A percentile compares a stretch with the other conserved stretches of the same genome.
These are phyloP conservation scores for Fonsecaea pedrosoi DNA, from an alignment of 2,329 filamentous ascomycete species.

Conservation along the genomic window DNA sequence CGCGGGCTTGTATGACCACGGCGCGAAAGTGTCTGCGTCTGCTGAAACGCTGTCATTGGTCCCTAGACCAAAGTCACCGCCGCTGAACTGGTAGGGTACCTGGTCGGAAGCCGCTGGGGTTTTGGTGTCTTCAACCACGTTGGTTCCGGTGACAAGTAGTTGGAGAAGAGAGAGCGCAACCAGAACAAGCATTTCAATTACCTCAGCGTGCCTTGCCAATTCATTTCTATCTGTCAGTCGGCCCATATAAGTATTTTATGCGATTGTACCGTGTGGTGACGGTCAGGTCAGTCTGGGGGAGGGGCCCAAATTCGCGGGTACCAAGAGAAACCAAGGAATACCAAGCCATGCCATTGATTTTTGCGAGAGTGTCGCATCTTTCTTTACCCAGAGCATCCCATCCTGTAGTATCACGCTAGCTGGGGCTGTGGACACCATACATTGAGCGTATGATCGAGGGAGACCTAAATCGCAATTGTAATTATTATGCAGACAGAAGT, in stretches of 20 bases:
- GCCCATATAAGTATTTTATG: no score
- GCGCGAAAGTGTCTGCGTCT: not conserved
- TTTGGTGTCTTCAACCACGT: not conserved
- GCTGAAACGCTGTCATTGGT: not conserved
- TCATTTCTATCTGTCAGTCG: not conserved
- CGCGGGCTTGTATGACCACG: constrained; percentile 27
- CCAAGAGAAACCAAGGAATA: not conserved
- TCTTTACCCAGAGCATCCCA: not conserved
- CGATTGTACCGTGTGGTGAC: no score
- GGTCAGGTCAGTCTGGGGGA: no score
- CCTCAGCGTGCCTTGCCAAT: not conserved
- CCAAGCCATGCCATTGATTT: not conserved
- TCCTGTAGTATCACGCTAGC: no score
- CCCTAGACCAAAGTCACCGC: not conserved
- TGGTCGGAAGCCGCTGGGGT: not conserved
- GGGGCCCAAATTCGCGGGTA: no score
- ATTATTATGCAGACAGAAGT: no score
- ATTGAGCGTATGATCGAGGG: no score
- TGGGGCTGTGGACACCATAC: no score
- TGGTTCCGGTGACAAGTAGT: not conserved
- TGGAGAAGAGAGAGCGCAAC: not conserved
- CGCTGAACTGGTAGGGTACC: not conserved
- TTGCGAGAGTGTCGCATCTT: not conserved
- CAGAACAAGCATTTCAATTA: not conserved
- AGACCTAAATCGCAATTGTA: no score